Base-by-base conservation (phyloP, 768 basidiomycete species). In the Hortiboletus flavorubellus region DNA sequence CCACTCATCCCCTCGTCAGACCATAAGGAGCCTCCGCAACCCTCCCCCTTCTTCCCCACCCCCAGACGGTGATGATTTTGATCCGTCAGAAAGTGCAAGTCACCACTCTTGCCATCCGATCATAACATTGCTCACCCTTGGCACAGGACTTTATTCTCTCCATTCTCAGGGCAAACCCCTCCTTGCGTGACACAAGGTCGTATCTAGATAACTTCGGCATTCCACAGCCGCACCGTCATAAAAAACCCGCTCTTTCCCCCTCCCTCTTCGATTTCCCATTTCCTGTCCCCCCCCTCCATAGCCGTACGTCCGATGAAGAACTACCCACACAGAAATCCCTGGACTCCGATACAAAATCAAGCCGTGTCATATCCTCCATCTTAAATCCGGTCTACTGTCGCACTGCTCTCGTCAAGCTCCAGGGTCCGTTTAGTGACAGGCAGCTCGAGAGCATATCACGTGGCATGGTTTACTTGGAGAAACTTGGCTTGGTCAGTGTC, bases 361-460 rank as follows among this genome's bases (percentile, higher is more conserved):
- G 75, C 55, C 81, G 79, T 8, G 76, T 88, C 61, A 73, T 89
- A 56, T 79, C 83, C 7, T 85, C 86, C n/a, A 86, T 90, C 61
- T 77, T 95, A n/a, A 78, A 94, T 65, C 95, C 95, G 7, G 82
- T 91, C 50, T 76, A 84, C 54, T 81, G 85, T 42, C 87, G 92
- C 49, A 96, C 97, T 1, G 93, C 95, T 5, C 84, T 99, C 15
- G 95, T 99, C 63, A 98, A 98, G 73, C 76, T 98, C 3, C 97
- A 98, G 70, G 93, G 95, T 10, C 97, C 97, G 3, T 98, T 98
- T 68, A 89, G 85, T 10, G 89, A 96, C 72, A 80, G 85, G 8
- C 97, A 98, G 64, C 83, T 98, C 54, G 91, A 96, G 60, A 95
- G 94, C 69, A 92, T 99, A 61, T 86, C 89, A 39, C 83, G 88